Percentiles rank a stretch among this genome's conserved stretches.
phyloP scores from a whole-genome alignment of 2,329 filamentous ascomycete genomes.

The Albophoma yamanashiensis region DNA sequence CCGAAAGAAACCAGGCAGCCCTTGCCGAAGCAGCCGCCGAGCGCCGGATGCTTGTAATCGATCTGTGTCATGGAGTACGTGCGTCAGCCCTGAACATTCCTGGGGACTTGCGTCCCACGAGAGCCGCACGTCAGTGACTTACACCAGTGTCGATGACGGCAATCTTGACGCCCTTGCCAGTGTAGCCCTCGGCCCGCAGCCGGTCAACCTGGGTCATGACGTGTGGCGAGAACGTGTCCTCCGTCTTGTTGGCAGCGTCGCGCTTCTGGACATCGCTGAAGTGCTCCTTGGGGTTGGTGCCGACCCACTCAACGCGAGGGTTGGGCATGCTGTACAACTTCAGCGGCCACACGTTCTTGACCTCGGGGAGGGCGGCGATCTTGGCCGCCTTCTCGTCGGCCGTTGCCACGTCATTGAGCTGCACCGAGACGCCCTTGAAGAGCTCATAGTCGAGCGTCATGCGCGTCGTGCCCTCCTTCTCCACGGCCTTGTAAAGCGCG shows the following conservation, averaged over 20 bases:
- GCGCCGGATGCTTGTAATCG: slow-evolving; percentile 52
- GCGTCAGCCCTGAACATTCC: neutral
- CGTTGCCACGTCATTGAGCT: slow-evolving; percentile 35
- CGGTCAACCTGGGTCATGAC: slow-evolving; percentile 46
- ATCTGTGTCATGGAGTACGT: slow-evolving; percentile 21
- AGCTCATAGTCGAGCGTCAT: slow-evolving; percentile 38
- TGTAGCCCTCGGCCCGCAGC: slow-evolving; percentile 35
- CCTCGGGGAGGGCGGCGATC: slow-evolving; percentile 28
- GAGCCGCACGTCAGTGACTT: slow-evolving; percentile 15
- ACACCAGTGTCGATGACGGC: slow-evolving; percentile 44
- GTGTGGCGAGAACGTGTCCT: slow-evolving; percentile 37
- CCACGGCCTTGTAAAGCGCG: slow-evolving; percentile 7
- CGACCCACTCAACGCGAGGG: slow-evolving; percentile 33
- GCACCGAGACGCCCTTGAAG: slow-evolving; percentile 44
- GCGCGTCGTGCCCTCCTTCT: slow-evolving; percentile 28
- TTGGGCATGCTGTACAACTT: slow-evolving; percentile 32
- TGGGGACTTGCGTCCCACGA: neutral
- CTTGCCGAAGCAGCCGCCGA: slow-evolving; percentile 53
- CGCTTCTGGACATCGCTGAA: slow-evolving; percentile 6
- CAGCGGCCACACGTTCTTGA: slow-evolving; percentile 40
- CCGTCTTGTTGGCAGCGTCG: slow-evolving; percentile 9
- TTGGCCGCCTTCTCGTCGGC: slow-evolving; percentile 30
- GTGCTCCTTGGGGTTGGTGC: slow-evolving; percentile 16
- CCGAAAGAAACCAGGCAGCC: slow-evolving; percentile 49
- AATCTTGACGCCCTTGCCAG: slow-evolving; percentile 41